Evolutionary conservation across 495 filamentous ascomycete genomes (phyloP).

Genomic region (Podospora pseudoanserina): DNA sequence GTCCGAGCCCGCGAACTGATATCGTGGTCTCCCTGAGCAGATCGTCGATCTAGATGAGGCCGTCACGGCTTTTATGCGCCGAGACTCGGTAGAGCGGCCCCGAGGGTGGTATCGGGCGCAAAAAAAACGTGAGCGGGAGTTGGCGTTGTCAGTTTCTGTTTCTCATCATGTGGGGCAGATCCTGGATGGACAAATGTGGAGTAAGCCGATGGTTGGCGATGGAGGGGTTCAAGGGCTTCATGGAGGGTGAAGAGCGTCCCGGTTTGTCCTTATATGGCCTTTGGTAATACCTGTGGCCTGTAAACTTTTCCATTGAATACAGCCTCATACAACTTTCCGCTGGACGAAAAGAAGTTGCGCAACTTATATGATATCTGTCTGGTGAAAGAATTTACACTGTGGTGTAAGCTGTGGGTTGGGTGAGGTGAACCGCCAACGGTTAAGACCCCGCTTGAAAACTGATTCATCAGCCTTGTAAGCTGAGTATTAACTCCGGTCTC

Average conservation of each 20-base stretch:
- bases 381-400: background rate
- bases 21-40: background rate
- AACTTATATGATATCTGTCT: too few relatives aligned
- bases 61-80: background rate
- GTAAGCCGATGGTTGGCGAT: background rate
- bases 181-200: background rate
- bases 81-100: constrained; percentile 2
- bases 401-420: background rate
- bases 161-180: background rate
- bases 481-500: background rate
- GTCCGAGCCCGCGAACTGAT: background rate
- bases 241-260: too few relatives aligned
- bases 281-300: background rate
- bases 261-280: background rate
- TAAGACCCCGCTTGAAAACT: background rate
- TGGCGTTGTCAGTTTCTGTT: background rate
- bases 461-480: background rate
- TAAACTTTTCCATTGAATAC: background rate
- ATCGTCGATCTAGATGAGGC: background rate
- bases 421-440: background rate
- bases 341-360: too few relatives aligned
- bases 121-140: constrained; percentile 1
- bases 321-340: too few relatives aligned
- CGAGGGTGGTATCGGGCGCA: constrained; percentile 1
- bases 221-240: too few relatives aligned